Base-by-base conservation (phyloP, 192 early-diverging fungal genomes). In the Helicostylum pulchrum region DNA sequence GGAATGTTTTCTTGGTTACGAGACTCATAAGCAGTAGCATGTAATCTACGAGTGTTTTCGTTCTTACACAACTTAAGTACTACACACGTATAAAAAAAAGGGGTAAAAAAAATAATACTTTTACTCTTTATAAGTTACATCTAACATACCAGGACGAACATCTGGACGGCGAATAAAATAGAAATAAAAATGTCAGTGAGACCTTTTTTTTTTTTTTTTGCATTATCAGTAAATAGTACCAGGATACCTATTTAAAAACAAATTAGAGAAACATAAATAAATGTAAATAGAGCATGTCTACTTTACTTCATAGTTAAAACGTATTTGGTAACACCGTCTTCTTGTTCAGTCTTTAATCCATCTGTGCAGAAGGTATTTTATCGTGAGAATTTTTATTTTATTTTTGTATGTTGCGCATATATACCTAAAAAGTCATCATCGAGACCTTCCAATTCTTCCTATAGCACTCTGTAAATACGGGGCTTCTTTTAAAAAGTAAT, bases 251-350 rank as follows among this genome's bases (percentile, higher is more conserved):
- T 48, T 1, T 15, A 4, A 48, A 12, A 48, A 19, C 46, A 15
- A 48, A 48, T 7, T 17, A 48, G 12, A 15, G 5, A 17, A 4
- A 48, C 0, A 17, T 12, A n/a, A n/a, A 19, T 48, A 9, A 10
- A 15, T 19, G 17, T 0, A 15, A 3, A 48, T 15, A 17, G n/a
- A 19, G 0, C 6, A 52, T 26, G 7, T 7, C 4, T 17, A 85
- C 86, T 64, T 26, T 90, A 92, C 75, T 90, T 88, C 74, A 91
- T 88, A 7, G 88, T 89, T 20, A 92, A 81, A 15, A 81, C 67
- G 50, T 78, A 90, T 67, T 85, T 83, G 36, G 73, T 76, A 12
- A 80, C 74, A 20, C 88, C 90, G 56, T 92, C 85, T 21, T 74
- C 77, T 12, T 73, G 78, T 60, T 72, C 73, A 30, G 78, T 90